Evolutionary conservation across 1,284 basidiomycete species (phyloP).

Genomic region (Malassezia slooffiae): DNA sequence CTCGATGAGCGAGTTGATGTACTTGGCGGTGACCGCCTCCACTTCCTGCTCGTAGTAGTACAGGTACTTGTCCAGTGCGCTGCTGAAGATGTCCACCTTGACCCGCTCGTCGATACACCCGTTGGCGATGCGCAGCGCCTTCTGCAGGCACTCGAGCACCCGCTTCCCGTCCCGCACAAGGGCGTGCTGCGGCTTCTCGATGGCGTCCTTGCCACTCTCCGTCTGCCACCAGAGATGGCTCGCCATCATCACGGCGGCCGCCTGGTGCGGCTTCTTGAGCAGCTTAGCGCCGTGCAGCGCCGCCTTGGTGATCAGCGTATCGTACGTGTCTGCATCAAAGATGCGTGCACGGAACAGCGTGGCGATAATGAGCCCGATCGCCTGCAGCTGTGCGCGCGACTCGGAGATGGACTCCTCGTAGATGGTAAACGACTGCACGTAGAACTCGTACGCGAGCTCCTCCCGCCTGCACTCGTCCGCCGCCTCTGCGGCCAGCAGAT

Average conservation of each 20-base stretch:
- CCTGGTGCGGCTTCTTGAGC: constrained; percentile 45
- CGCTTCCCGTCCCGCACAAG: constrained; percentile 41
- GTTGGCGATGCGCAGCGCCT: constrained; percentile 43
- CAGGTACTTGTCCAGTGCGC: constrained; percentile 42
- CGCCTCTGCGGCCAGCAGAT: constrained; percentile 38
- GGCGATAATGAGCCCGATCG: constrained; percentile 37
- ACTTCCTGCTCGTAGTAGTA: constrained; percentile 45
- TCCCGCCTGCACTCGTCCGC: constrained; percentile 43
- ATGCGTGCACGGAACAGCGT: constrained; percentile 37
- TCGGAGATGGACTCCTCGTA: constrained; percentile 46
- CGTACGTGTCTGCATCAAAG: constrained; percentile 42
- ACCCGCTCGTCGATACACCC: constrained; percentile 42
- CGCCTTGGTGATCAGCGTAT: constrained; percentile 43
- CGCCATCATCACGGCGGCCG: constrained; percentile 44
- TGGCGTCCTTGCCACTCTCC: constrained; percentile 20
- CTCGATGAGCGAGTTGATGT: constrained; percentile 42
- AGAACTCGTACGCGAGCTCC: constrained; percentile 44
- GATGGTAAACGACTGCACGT: constrained; percentile 44
- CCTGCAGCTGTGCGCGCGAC: constrained; percentile 39
- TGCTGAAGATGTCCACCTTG: constrained; percentile 43
- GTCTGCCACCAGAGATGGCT: constrained; percentile 46
- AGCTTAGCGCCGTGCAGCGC: constrained; percentile 42
- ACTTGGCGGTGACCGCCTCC: constrained; percentile 37
- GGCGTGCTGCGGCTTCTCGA: constrained; percentile 13
- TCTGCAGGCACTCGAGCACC: constrained; percentile 43